Conservation (phyloP, 2,329 filamentous ascomycete genomes). For the Grosmannia penicillata region DNA sequence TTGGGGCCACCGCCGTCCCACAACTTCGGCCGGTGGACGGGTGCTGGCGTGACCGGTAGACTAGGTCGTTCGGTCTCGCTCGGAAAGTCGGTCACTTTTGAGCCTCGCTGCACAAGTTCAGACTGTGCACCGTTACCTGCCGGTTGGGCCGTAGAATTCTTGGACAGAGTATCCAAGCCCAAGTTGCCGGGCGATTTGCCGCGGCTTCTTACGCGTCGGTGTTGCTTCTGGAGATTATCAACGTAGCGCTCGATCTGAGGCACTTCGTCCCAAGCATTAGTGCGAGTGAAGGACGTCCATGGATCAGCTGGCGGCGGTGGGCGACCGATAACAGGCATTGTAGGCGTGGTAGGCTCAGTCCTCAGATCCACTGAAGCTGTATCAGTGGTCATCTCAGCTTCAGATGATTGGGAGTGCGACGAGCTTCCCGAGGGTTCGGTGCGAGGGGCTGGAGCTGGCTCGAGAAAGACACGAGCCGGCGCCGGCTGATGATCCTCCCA, state of each 20-base stretch:
- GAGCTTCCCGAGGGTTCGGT: too few relatives aligned
- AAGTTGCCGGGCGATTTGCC: constrained; percentile 2
- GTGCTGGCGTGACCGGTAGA: constrained; percentile 79
- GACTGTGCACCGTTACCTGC: constrained; percentile 6
- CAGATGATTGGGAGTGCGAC: constrained; percentile 9
- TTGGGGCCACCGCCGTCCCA: constrained; percentile 38
- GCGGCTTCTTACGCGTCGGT: constrained; percentile 21
- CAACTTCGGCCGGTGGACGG: constrained; percentile 53
- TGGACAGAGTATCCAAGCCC: background rate
- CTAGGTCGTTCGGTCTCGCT: constrained; percentile 70
- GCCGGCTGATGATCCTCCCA: constrained; percentile 64
- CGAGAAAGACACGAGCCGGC: constrained; percentile 49
- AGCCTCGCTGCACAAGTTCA: constrained; percentile 23
- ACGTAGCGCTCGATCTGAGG: constrained; percentile 83
- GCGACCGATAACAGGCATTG: constrained; percentile 30
- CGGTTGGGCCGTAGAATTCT: background rate
- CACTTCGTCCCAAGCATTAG: constrained; percentile 88
- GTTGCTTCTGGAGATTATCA: constrained; percentile 53
- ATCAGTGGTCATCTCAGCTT: constrained; percentile 20
- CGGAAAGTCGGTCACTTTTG: constrained; percentile 77
- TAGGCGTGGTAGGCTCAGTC: constrained; percentile 30
- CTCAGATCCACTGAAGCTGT: constrained; percentile 20
- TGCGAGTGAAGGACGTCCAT: constrained; percentile 60
- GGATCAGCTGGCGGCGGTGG: constrained; percentile 33
- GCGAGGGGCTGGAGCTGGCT: constrained; percentile 14